phyloP scores from a whole-genome alignment of 148 eudicot genomes.

The Pharnaceum exiguum region DNA sequence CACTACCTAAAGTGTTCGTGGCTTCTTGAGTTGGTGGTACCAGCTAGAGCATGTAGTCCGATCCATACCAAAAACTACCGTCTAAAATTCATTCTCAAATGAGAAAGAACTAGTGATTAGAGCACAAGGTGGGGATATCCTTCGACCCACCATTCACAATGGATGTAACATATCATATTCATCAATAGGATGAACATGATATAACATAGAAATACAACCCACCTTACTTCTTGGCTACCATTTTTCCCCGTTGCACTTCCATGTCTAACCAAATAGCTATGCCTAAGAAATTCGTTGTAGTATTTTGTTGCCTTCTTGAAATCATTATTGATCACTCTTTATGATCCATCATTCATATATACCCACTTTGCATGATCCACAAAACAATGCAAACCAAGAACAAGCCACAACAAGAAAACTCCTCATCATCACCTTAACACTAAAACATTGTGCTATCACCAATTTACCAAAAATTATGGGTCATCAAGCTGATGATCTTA shows the following conservation, averaged over 20 bases:
- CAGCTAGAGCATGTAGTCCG: no score
- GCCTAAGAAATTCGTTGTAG: constrained; percentile 18
- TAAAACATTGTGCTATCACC: no score
- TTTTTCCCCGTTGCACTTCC: background rate
- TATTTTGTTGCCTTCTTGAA: constrained; percentile 21
- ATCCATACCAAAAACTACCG: background rate
- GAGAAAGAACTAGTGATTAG: no score
- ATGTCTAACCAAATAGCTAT: constrained; percentile 8
- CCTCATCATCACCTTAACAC: background rate
- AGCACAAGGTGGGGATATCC: no score
- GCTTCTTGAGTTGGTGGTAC: no score
- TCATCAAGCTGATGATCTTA: constrained; percentile 11
- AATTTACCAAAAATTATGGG: background rate
- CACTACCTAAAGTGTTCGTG: no score
- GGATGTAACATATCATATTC: no score
- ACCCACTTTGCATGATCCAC: background rate
- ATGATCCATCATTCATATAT: constrained; percentile 12
- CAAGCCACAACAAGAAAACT: background rate
- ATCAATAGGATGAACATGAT: no score
- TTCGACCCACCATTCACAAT: no score
- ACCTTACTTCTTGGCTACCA: background rate
- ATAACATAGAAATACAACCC: no score
- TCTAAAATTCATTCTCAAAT: constrained; percentile 6
- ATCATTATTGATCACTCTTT: constrained; percentile 20
- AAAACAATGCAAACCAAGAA: background rate